A percentile compares a stretch with the other conserved stretches of the same genome.
phyloP scores from a whole-genome alignment of 129 eudicot genomes.

The Erigeron canadensis region DNA sequence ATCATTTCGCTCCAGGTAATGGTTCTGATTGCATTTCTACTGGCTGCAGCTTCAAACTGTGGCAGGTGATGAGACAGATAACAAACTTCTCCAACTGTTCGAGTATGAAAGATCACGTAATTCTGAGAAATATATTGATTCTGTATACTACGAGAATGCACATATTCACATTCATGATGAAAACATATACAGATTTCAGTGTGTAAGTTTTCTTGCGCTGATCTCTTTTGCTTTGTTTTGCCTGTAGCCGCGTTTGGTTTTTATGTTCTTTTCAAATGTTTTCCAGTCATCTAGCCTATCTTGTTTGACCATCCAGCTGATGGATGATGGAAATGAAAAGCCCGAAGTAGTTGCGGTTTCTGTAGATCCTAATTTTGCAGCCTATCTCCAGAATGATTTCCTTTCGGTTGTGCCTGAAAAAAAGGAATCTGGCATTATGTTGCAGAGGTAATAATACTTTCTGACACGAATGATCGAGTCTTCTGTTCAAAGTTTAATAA shows the following conservation, averaged over 20 bases:
- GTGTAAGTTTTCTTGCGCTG: slow-evolving; percentile 54
- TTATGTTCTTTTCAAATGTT: slow-evolving; percentile 14
- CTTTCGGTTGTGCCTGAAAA: slow-evolving; percentile 56
- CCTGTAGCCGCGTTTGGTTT: neutral
- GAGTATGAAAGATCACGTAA: slow-evolving; percentile 85
- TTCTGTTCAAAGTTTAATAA: neutral
- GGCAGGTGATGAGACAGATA: slow-evolving; percentile 79
- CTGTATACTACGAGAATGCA: slow-evolving; percentile 88
- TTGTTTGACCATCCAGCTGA: slow-evolving; percentile 69
- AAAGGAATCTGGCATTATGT: slow-evolving; percentile 63
- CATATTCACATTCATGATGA: slow-evolving; percentile 88
- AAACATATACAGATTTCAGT: slow-evolving; percentile 83
- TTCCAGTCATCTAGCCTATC: slow-evolving; percentile 69
- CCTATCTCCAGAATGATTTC: slow-evolving; percentile 73
- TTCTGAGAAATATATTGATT: slow-evolving; percentile 67
- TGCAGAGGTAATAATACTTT: slow-evolving; percentile 62
- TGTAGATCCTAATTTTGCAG: slow-evolving; percentile 79
- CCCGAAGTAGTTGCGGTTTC: slow-evolving; percentile 85
- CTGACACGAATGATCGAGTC: too few relatives aligned
- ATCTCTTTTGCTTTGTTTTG: neutral
- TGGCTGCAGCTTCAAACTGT: slow-evolving; percentile 86
- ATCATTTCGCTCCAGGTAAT: neutral
- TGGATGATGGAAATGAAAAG: slow-evolving; percentile 89
- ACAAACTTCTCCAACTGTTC: slow-evolving; percentile 76
- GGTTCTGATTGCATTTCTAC: slow-evolving; percentile 15